phyloP scores from a whole-genome alignment of 75 land plant species.

The Pinus albicaulis region DNA sequence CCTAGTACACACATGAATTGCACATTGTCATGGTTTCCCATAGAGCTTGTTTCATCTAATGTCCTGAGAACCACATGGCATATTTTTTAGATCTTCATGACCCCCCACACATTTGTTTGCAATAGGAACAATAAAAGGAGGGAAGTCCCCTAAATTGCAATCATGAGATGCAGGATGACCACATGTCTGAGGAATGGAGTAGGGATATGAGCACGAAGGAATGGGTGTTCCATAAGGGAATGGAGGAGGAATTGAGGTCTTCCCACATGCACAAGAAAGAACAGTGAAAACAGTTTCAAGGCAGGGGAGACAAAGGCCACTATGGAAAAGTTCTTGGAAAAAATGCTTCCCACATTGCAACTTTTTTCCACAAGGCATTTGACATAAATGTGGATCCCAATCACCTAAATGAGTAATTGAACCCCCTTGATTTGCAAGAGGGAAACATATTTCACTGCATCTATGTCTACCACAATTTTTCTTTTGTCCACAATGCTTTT shows the following conservation, averaged over 20 bases:
- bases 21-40: slow-evolving; percentile 91
- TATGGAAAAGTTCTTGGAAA: slow-evolving; percentile 79
- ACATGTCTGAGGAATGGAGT: slow-evolving; percentile 84
- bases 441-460: slow-evolving; percentile 83
- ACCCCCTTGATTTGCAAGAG: slow-evolving; percentile 35
- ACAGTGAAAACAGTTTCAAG: slow-evolving; percentile 88
- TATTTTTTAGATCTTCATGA: slow-evolving; percentile 80
- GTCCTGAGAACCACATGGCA: slow-evolving; percentile 94
- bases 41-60: slow-evolving; percentile 91
- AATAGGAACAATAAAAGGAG: slow-evolving; percentile 79
- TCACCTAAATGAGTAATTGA: slow-evolving; percentile 16
- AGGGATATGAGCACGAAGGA: slow-evolving; percentile 76
- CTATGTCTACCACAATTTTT: slow-evolving; percentile 95
- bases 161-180: slow-evolving; percentile 81
- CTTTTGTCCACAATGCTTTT: slow-evolving; percentile 83
- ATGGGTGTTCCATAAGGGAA: slow-evolving; percentile 89
- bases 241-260: slow-evolving; percentile 90
- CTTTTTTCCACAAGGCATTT: slow-evolving; percentile 80
- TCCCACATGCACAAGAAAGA: slow-evolving; percentile 93
- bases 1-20: slow-evolving; percentile 86
- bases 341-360: slow-evolving; percentile 82
- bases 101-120: slow-evolving; percentile 92
- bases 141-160: slow-evolving; percentile 95
- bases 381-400: slow-evolving; percentile 81
- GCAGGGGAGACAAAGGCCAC: slow-evolving; percentile 94